Evolutionary conservation across 345 rosid species (phyloP).

Genomic region (Kernera saxatilis): DNA sequence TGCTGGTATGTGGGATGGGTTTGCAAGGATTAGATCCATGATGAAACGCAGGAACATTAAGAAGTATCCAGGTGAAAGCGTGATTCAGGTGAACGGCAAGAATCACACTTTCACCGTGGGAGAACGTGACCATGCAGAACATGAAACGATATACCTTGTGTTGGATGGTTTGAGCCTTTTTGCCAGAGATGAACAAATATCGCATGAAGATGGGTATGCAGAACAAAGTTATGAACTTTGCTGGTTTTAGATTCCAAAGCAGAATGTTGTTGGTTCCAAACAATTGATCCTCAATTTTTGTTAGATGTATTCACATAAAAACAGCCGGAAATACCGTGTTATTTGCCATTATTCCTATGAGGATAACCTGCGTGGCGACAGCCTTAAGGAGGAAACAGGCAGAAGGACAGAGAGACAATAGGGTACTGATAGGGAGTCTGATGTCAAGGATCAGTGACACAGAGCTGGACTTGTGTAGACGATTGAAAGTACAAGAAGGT

Average conservation of each 20-base stretch:
- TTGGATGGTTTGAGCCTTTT: slow-evolving; percentile 40
- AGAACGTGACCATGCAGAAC: slow-evolving; percentile 36
- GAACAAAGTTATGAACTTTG: background rate
- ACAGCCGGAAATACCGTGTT: background rate
- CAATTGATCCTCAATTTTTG: background rate
- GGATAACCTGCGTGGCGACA: background rate
- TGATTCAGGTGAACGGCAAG: slow-evolving; percentile 39
- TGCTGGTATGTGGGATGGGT: slow-evolving; percentile 46
- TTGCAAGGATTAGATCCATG: slow-evolving; percentile 37
- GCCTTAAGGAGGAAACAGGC: background rate
- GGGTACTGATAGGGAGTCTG: background rate
- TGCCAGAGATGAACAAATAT: slow-evolving; percentile 28
- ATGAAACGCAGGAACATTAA: slow-evolving; percentile 45
- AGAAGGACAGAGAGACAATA: background rate
- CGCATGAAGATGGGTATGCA: background rate
- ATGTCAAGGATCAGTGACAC: background rate
- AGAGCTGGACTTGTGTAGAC: background rate
- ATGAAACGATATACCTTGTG: slow-evolving; percentile 20
- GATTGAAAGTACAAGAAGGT: background rate
- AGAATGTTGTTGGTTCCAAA: background rate
- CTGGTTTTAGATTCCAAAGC: background rate
- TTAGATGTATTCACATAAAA: background rate
- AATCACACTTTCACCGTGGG: slow-evolving; percentile 44
- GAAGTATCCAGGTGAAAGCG: slow-evolving; percentile 56
- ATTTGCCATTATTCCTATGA: background rate